Conservation (phyloP, 768 basidiomycete species). For the Kwoniella dejecticola region DNA sequence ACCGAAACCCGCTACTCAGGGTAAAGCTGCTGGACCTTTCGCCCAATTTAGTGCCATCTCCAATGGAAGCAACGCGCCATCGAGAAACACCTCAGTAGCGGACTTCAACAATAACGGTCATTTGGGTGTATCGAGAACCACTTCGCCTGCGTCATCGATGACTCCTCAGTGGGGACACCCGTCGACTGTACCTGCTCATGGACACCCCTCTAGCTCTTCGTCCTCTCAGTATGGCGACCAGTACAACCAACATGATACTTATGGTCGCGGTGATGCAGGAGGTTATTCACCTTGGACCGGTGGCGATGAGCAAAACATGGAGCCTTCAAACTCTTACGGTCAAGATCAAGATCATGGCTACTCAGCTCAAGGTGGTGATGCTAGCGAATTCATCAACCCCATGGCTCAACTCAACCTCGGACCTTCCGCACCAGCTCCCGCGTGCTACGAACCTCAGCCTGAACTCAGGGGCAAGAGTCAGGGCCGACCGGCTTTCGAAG, state of each 20-base stretch:
- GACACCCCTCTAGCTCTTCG: constrained; percentile 7
- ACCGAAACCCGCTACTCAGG: constrained; percentile 52
- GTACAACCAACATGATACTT: constrained; percentile 9
- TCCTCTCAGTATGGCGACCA: constrained; percentile 24
- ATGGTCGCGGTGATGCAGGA: neutral
- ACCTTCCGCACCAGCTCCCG: neutral
- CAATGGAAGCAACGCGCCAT: constrained; percentile 57
- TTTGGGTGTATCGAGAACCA: constrained; percentile 36
- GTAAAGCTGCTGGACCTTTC: constrained; percentile 68
- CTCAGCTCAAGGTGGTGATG: constrained; percentile 9
- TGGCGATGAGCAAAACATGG: constrained; percentile 2
- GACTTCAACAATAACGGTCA: constrained; percentile 35
- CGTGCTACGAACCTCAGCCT: constrained; percentile 26
- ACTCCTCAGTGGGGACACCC: constrained; percentile 69
- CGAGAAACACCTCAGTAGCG: constrained; percentile 40
- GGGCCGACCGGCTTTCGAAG: constrained; percentile 48
- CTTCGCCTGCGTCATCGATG: constrained; percentile 48
- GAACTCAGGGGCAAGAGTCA: too few relatives aligned
- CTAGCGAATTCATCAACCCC: constrained; percentile 46
- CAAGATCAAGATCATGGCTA: neutral
- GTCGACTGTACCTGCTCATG: neutral
- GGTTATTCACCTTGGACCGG: constrained; percentile 11
- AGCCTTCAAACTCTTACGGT: constrained; percentile 8
- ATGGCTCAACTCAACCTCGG: constrained; percentile 44
- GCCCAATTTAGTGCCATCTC: constrained; percentile 91